Base-by-base conservation (phyloP, 169 alveolate genomes). In the Cryptosporidium tyzzeri region DNA sequence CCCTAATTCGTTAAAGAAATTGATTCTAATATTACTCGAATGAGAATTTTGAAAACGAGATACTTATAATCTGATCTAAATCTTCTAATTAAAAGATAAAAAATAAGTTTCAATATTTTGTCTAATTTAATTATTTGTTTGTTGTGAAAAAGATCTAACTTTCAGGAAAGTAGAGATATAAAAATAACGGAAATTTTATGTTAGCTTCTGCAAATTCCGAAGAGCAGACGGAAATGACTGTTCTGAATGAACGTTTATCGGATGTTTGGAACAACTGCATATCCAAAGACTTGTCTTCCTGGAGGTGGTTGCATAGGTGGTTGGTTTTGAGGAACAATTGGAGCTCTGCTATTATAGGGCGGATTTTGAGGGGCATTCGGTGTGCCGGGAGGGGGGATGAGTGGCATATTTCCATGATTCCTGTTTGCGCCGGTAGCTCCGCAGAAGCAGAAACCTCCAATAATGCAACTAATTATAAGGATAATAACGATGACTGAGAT, bases 361-460 rank as follows among this genome's bases (percentile, higher is more conserved):
- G 70, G 86, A 10, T 29, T 45, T 4, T n/a, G 71, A 31, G 71
- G 71, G 50, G 3, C 2, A n/a, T 65, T 65, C 2, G 33, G 51
- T 29, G 75, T 69, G 12, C 29, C 35, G 1, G 35, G 51, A 9
- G 69, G 75, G 12, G 85, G 70, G 12, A 70, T 33, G 5, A 58
- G 67, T 37, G 89, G 62, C 33, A 62, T 33, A 37, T 51, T 23
- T 16, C 53, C 33, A 1, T 65, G 48, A n/a, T 29, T 53, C 41
- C 80, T 31, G 8, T 31, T 44, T 2, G 33, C 26, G 0, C 67
- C 55, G 10, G 80, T 29, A 21, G 62, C 70, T 26, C 89, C 89
- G 39, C 89, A 80, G 26, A 80, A 80, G 18, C 89, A 80, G 10
- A 80, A 65, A 0, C 89, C 89, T 44, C 89, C 75, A 62, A 80